Percentiles rank a stretch among this genome's conserved stretches.
Evolutionary conservation across 1,284 basidiomycete genomes (phyloP).

Genomic region (Trametes hirsuta): DNA sequence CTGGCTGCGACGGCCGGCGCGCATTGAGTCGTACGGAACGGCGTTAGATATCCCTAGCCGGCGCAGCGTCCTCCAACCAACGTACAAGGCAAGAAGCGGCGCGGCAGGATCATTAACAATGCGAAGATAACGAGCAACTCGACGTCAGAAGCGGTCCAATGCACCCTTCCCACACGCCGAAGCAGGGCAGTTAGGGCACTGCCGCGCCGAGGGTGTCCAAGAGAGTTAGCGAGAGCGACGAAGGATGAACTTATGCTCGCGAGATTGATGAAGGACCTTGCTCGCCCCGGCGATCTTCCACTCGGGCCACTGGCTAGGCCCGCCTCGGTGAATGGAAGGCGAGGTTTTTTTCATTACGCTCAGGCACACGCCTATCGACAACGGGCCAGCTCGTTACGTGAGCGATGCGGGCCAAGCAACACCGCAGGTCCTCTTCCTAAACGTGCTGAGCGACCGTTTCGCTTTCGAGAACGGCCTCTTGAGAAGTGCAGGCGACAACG

Average conservation of each 20-base stretch:
- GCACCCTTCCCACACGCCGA: not conserved
- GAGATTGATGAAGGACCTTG: not conserved
- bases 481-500: not conserved
- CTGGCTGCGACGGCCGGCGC: not conserved
- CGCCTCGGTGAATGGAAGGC: not conserved
- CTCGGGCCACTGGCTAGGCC: not conserved
- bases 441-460: not conserved
- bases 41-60: not conserved
- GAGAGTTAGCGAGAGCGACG: not conserved
- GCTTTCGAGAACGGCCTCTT: not conserved
- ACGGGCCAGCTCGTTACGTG: not conserved
- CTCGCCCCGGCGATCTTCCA: not conserved
- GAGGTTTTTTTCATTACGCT: not conserved
- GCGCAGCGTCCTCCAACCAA: not conserved
- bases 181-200: not conserved
- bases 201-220: not conserved
- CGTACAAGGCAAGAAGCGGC: constrained; percentile 2
- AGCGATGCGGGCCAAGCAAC: not conserved
- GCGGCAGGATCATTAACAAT: not conserved
- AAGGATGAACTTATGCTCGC: not conserved
- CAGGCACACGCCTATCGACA: constrained; percentile 1
- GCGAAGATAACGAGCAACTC: not conserved
- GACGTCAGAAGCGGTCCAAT: not conserved
- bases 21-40: not conserved
- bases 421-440: not conserved